Evolutionary conservation across 345 rosid genomes (phyloP), one percentile per base, ranked within the genome.

Genomic region (Triadica sebifera): DNA sequence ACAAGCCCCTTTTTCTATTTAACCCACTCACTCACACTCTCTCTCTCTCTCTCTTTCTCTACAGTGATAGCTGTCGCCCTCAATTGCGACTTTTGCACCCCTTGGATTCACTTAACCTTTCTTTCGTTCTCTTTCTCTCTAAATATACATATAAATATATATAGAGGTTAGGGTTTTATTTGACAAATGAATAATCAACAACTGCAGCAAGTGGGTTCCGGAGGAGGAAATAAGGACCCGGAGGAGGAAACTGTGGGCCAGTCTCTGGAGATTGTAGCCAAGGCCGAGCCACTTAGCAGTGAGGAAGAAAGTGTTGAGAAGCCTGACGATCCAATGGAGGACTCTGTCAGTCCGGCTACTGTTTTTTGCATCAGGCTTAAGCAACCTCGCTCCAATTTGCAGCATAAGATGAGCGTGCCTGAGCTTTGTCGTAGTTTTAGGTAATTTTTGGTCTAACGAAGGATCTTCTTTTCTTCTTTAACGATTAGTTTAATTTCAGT

Each of bases 381-480:
- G 73, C 99, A 95, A 72, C 97, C 98, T 45, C 78, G 89, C 70
- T 91, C 98, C 69, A 89, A 90, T 79, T 80, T 95, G 87, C 86
- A 77, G 82, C 88, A 92, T 70, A 95, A 92, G 82, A 92, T 92
- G 97, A 90, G 93, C 34, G 93, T 92, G 45, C 97, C 97, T 45
- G 97, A 92, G 38, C 69, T 92, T 67, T 92, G 97, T 77, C 93
- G 97, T 76, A 92, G 92, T 81, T 94, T 92, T 74, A 92, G 98
- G 98, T 94, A 51, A 50, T 5, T 63, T 53, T 15, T 22, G 29
- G 3, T 8, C 3, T 13, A 12, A 17, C 3, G 3, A 7, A n/a
- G n/a, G 34, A 29, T 50, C 15, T 15, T 5, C 9, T 7, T 58
- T 51, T 12, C 6, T 5, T 74, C 11, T 78, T 34, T 43, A 29